A percentile compares a stretch with the other conserved stretches of the same genome.
Conservation (phyloP, 305 asterid species). For the Fraxinus sp. region DNA sequence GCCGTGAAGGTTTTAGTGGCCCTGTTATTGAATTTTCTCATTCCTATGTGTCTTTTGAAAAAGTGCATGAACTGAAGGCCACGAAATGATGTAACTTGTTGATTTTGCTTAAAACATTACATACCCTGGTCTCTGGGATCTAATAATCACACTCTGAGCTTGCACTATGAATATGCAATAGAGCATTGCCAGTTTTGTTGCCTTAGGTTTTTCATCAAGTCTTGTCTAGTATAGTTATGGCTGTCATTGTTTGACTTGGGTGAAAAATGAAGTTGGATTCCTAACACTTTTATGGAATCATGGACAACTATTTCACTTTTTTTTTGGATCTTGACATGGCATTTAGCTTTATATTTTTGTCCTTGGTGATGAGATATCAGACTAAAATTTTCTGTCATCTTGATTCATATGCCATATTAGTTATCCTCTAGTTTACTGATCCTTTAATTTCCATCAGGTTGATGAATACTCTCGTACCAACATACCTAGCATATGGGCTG, state of each 20-base stretch:
- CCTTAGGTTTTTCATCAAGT: neutral
- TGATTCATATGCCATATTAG: neutral
- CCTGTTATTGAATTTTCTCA: neutral
- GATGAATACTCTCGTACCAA: constrained; percentile 79
- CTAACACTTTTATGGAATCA: neutral
- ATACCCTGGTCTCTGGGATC: neutral
- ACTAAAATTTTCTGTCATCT: neutral
- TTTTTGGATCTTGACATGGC: neutral
- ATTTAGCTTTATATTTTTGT: neutral
- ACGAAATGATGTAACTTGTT: neutral
- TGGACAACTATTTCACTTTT: neutral
- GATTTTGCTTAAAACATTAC: neutral
- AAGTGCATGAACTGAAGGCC: neutral
- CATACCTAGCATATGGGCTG: constrained; percentile 96
- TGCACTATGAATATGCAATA: neutral
- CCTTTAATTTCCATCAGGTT: constrained; percentile 47
- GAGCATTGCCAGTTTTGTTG: neutral
- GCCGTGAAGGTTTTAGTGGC: constrained; percentile 67
- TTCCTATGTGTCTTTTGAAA: neutral
- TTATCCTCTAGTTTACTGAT: constrained; percentile 2
- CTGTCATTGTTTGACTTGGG: neutral
- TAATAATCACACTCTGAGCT: neutral
- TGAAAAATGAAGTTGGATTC: neutral
- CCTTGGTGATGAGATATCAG: neutral
- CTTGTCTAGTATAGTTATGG: neutral